Evolutionary conservation across 139 green algal species (phyloP), one percentile per base, ranked within the genome.

Genomic region (Ostreobium quekettii): DNA sequence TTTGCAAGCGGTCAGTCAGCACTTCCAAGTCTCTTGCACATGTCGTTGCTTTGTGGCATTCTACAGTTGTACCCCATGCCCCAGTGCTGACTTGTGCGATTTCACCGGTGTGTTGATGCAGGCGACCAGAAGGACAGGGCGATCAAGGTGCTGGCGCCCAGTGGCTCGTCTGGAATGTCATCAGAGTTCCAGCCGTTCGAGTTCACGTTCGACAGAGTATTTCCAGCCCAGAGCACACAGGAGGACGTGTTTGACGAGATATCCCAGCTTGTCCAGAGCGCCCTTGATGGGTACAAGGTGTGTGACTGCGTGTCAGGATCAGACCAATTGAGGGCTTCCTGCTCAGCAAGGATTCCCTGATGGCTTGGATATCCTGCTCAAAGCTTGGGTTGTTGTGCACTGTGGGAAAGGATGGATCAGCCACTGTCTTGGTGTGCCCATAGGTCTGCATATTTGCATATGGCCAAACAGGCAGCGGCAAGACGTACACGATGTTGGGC

Each of bases 391-490:
- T n/a, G n/a, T n/a, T n/a, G n/a, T n/a, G n/a, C n/a, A n/a, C n/a
- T n/a, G n/a, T n/a, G n/a, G n/a, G n/a, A n/a, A n/a, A n/a, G n/a
- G n/a, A n/a, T n/a, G n/a, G n/a, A n/a, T n/a, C n/a, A n/a, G n/a
- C n/a, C n/a, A n/a, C n/a, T n/a, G n/a, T n/a, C n/a, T n/a, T n/a
- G n/a, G n/a, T n/a, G n/a, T n/a, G n/a, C n/a, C 35, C 15, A 24
- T 71, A 95, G 81, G 86, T 93, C 0, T 95, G 86, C 82, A 91
- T 95, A 69, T 95, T 95, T 79, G 88, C 88, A 1, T 95, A 95
- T 61, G 88, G 88, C 36, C 88, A 95, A 75, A 95, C 88, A 1
- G 88, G 88, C 64, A 89, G 79, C 64, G 88, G 88, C 69, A 95
- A 95, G 81, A 92, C 87, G 7, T 81, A 87, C 79, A 95, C 86